Base-by-base conservation (phyloP, 306 rosid species). In the Morella rubra region DNA sequence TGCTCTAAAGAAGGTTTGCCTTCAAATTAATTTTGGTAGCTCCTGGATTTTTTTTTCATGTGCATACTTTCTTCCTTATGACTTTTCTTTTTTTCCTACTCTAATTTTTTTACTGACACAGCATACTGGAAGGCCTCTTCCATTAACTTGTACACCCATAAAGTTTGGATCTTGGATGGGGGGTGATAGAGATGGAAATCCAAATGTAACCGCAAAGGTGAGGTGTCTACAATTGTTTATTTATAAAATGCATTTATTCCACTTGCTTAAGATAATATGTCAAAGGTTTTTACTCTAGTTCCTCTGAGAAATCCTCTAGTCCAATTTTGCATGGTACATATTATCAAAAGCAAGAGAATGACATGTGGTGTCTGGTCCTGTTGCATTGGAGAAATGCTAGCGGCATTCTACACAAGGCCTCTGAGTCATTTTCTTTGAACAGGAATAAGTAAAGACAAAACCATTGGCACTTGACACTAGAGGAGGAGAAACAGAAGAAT, bases 161-260 rank as follows among this genome's bases (percentile, higher is more conserved):
- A 90, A 81, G 85, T 93, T 93, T 84, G 98, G 98, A 71, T 90
- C 98, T 76, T 91, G 98, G 98, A 93, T 93, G 96, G 97, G 97
- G 72, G 98, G 98, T 76, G 98, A 91, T 77, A 87, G 98, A 85
- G 98, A 93, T 87, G 98, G 98, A 79, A 93, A 93, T 81, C 98
- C 98, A 45, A 91, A 91, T 66, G 98, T 93, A 52, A 93, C 98
- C 18, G 90, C 98, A 22, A 90, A 91, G 93, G 98, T 93, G 45
- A 73, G 80, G 79, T n/a, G 32, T 77, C 76, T 56, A 27, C 69
- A 18, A 53, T 54, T 18, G 62, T 72, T 76, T 32, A 67, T 60
- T 77, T 71, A 47, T 61, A 9, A 74, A 68, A 46, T 76, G 16
- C 52, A 19, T 51, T 60, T 69, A 44, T 46, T 20, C 72, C 22